These are phyloP conservation scores for Phanerochaete sordida DNA, from an alignment of 768 basidiomycete species.

Conservation along the genomic window DNA sequence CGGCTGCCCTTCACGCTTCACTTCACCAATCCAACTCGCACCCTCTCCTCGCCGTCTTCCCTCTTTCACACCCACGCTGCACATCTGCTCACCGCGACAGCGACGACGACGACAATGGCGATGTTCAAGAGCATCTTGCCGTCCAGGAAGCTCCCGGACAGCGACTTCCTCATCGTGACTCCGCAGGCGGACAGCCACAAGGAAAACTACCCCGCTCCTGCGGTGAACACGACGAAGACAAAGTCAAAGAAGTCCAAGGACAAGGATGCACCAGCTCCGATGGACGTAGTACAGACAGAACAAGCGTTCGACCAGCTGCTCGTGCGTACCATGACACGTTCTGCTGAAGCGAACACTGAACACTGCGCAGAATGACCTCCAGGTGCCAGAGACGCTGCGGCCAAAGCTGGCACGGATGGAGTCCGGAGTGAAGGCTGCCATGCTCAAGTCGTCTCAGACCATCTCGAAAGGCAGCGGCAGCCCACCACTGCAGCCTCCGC, in stretches of 20 bases:
- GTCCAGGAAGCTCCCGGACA: constrained; percentile 58
- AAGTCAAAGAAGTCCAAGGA: constrained; percentile 39
- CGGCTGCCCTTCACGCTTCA: not conserved
- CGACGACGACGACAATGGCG: constrained; percentile 13
- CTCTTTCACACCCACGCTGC: constrained; percentile 1
- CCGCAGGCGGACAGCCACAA: constrained; percentile 52
- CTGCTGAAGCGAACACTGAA: not conserved
- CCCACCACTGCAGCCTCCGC: constrained; percentile 29
- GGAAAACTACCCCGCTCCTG: constrained; percentile 56
- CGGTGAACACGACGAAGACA: constrained; percentile 18
- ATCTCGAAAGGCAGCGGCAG: constrained; percentile 39
- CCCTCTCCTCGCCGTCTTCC: not conserved
- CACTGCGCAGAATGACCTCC: constrained; percentile 76
- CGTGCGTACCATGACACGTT: constrained; percentile 39
- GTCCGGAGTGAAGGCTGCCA: constrained; percentile 81
- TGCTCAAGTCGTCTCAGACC: constrained; percentile 82
- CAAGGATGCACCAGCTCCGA: constrained; percentile 27
- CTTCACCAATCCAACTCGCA: too few relatives aligned
- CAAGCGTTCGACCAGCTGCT: constrained; percentile 80
- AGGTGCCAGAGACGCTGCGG: constrained; percentile 76
- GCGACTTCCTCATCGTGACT: constrained; percentile 70
- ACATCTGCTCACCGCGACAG: not conserved
- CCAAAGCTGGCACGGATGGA: constrained; percentile 82
- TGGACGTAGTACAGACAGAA: constrained; percentile 44
- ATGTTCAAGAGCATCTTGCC: constrained; percentile 86